Base-by-base conservation (phyloP, 2,329 filamentous ascomycete species). In the Zymoseptoria tritici region DNA sequence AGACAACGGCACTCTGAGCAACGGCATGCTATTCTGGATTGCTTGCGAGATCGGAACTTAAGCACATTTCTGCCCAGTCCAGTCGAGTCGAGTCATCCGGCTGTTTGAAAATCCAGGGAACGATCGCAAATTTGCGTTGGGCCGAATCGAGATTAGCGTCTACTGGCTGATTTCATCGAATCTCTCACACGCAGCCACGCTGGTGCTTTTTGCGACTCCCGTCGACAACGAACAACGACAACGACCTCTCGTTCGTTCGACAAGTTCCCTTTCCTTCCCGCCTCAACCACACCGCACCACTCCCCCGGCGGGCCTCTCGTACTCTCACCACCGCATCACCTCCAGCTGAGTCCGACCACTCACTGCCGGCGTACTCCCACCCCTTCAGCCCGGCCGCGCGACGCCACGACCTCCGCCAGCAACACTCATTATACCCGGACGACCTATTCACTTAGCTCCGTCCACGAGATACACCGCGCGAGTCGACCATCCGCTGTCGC, bases 391-490 rank as follows among this genome's bases (percentile, higher is more conserved):
- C 16, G 9, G 36, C 36, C 36, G 36, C 36, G 36, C 36, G 36
- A 46, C 36, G 36, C 36, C 36, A 46, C 36, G 36, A 46, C 36
- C 55, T 56, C 57, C 57, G 46, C 55, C 55, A 57, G 56, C 62
- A 55, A 64, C 62, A 58, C 49, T 57, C 56, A 53, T 60, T 60
- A 54, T 24, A 50, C 54, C 29, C 52, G 62, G 65, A 66, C 68
- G 70, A 72, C 64, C 70, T 72, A 71, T 72, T 72, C 62, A 71
- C 62, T 72, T 71, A 71, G 70, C 64, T 61, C 66, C 69, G 66
- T 67, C 66, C 62, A 29, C 56, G 51, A 50, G 49, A 58, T 49
- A 58, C 29, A 24, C 36, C 57, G 56, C 54, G 53, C 54, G 42
- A 55, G 49, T 46, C 52, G 6, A 42, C 49, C 29, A 24, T 42